phyloP scores from a whole-genome alignment of 805 yeast species.

The Nakazawaea ernobii region DNA sequence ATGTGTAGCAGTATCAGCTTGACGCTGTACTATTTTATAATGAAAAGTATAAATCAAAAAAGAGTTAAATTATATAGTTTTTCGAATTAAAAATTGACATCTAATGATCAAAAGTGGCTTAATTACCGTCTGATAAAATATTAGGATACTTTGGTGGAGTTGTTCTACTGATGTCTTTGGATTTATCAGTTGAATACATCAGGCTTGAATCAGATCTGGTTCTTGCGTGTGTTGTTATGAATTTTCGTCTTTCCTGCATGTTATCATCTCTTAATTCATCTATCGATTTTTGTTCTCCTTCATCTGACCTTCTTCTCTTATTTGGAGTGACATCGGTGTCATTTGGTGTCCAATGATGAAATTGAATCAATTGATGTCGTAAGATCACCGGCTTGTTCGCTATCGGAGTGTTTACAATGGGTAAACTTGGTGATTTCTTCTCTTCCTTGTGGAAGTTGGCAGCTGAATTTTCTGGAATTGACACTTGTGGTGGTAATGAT shows the following conservation, averaged over 20 bases:
- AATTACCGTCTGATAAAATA: neutral
- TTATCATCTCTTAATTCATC: conserved; percentile 1
- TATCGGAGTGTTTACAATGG: conserved; percentile 32
- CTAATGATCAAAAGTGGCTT: neutral
- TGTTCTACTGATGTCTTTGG: neutral
- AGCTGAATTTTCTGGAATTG: conserved; percentile 25
- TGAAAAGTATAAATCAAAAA: neutral
- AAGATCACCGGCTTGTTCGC: conserved; percentile 28
- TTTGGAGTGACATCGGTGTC: conserved; percentile 4
- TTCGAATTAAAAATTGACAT: neutral
- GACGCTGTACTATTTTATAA: too few species aligned
- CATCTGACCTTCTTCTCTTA: conserved; percentile 16
- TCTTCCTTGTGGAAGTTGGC: conserved; percentile 20
- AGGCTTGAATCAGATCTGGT: conserved; percentile 17
- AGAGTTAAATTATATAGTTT: neutral
- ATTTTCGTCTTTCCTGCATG: conserved; percentile 3
- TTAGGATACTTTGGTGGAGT: conserved; percentile 10
- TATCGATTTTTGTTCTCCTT: neutral
- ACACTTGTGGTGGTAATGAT: conserved; percentile 33
- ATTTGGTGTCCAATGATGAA: conserved; percentile 44
- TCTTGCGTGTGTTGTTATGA: conserved; percentile 13
- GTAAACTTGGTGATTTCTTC: conserved; percentile 13
- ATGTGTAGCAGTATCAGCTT: too few species aligned
- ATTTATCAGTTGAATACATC: neutral
- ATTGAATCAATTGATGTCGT: conserved; percentile 43